Conservation (phyloP, 768 basidiomycete genomes). For the Boletus pseudopeckii region DNA sequence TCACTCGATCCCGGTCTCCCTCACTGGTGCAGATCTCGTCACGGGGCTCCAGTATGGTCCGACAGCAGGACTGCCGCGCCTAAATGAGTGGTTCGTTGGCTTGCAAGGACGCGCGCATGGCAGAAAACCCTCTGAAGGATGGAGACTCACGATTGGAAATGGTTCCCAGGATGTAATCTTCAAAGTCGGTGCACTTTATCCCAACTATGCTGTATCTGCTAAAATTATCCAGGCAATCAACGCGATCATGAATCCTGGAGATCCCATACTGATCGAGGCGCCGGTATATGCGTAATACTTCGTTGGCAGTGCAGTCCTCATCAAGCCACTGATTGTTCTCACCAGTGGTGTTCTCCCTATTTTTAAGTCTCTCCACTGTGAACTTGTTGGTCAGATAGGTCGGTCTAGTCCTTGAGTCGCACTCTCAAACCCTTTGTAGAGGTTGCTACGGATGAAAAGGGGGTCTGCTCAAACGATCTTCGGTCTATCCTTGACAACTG, state of each 20-base stretch:
- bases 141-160: slow-evolving; percentile 73
- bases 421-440: slow-evolving; percentile 42
- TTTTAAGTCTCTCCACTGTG: slow-evolving; percentile 52
- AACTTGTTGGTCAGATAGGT: slow-evolving; percentile 49
- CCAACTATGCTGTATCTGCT: slow-evolving; percentile 1
- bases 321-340: slow-evolving; percentile 8
- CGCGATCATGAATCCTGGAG: slow-evolving; percentile 73
- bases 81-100: slow-evolving; percentile 65
- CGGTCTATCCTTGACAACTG: slow-evolving; percentile 67
- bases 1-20: slow-evolving; percentile 46
- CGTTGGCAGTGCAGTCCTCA: slow-evolving; percentile 10
- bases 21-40: slow-evolving; percentile 59
- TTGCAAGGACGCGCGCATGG: slow-evolving; percentile 73
- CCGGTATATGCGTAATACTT: slow-evolving; percentile 68
- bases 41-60: slow-evolving; percentile 75
- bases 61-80: slow-evolving; percentile 62
- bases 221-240: slow-evolving; percentile 53
- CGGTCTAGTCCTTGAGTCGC: background rate
- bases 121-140: slow-evolving; percentile 57
- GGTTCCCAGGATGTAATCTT: slow-evolving; percentile 89
- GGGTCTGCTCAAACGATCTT: slow-evolving; percentile 59
- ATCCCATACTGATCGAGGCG: slow-evolving; percentile 77
- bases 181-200: slow-evolving; percentile 51
- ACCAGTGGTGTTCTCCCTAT: slow-evolving; percentile 64
- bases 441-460: slow-evolving; percentile 72